Base-by-base conservation (phyloP, 768 basidiomycete species). In the Sporobolomyces pararoseus region DNA sequence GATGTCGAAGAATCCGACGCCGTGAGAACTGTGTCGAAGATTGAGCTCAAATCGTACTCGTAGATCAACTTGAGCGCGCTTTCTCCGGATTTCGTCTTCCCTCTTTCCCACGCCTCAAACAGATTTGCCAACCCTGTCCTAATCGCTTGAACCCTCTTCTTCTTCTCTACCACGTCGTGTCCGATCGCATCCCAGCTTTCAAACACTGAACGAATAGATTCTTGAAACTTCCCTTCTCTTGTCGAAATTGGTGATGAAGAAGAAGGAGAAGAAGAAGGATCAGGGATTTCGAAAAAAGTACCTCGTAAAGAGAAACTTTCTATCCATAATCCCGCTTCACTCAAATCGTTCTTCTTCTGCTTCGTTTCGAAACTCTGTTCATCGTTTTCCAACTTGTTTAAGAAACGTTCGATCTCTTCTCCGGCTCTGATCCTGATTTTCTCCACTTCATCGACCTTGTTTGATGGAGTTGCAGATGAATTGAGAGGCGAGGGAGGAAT, bases 41-140 rank as follows among this genome's bases (percentile, higher is more conserved):
- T 10, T 1, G 25, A 12, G 14, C 2, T 0, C 14, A 55, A 60
- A 34, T 31, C 37, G 49, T 17, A 49, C 10, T 25, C 57, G 47
- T 37, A 19, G 19, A 74, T 12, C 29, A 74, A 29, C 4, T 25
- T 25, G 16, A 65, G 27, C 12, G 72, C 72, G 27, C 31, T 31
- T 59, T 61, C 62, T 34, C 34, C 55, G n/a, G n/a, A n/a, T n/a
- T n/a, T 6, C 65, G 49, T 23, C 47, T 47, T n/a, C 31, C 37
- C 32, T 9, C 60, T 32, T 4, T 27, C 25, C 66, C 66, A 72
- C 1, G 49, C 32, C 7, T 68, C 64, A 37, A 73, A 42, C 23
- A 73, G 49, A 23, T 25, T 42, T 21, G 50, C n/a, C 37, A 63
- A n/a, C 13, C 44, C 59, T 21, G 31, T 61, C 29, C 46, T 2